phyloP scores from a whole-genome alignment of 2,329 filamentous ascomycete species.

The Fusarium sp. region DNA sequence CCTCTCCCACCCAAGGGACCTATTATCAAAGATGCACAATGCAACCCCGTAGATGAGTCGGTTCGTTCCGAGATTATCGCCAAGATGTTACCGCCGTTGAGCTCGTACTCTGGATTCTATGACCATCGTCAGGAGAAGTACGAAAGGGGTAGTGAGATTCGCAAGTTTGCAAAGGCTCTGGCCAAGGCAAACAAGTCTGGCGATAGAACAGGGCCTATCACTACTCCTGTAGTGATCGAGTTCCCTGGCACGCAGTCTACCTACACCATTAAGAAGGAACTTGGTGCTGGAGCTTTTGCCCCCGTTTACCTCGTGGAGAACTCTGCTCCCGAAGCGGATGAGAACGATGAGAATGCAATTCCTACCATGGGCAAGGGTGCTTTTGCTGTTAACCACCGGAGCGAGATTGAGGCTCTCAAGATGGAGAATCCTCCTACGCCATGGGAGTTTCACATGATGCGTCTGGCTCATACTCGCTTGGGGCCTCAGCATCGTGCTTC shows the following conservation, averaged over 20 bases:
- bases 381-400: conserved; percentile 70
- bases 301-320: conserved; percentile 94
- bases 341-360: conserved; percentile 61
- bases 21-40: conserved; percentile 85
- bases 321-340: conserved; percentile 65
- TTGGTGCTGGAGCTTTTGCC: conserved; percentile 94
- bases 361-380: conserved; percentile 73
- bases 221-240: conserved; percentile 74
- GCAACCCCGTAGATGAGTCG: conserved; percentile 88
- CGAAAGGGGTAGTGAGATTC: conserved; percentile 81
- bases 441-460: conserved; percentile 98
- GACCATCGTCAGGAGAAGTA: conserved; percentile 76
- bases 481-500: conserved; percentile 78
- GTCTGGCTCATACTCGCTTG: conserved; percentile 82
- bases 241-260: conserved; percentile 75
- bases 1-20: conserved; percentile 72
- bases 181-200: conserved; percentile 69
- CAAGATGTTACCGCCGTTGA: conserved; percentile 80
- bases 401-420: conserved; percentile 86
- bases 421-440: conserved; percentile 90
- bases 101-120: conserved; percentile 83
- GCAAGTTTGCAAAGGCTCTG: conserved; percentile 81
- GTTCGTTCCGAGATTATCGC: conserved; percentile 82
- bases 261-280: conserved; percentile 86
- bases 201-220: conserved; percentile 73